Evolutionary conservation across 345 rosid genomes (phyloP).

Genomic region (Toxicodendron radicans): DNA sequence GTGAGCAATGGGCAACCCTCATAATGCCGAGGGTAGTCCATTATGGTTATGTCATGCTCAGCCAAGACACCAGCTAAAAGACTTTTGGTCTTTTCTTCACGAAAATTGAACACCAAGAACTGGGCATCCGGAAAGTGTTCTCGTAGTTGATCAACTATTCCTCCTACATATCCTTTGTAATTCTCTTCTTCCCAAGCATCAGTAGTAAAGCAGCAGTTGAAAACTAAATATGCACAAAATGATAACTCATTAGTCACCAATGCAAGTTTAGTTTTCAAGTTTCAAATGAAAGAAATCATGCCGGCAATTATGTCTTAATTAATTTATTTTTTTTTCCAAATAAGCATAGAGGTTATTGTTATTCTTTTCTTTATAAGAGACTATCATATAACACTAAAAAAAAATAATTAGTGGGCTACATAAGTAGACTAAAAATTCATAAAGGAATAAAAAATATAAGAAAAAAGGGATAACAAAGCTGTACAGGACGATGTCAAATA

Average conservation of each 20-base stretch:
- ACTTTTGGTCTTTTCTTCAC: conserved; percentile 64
- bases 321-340: not conserved
- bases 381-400: too few relatives aligned
- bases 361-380: too few relatives aligned
- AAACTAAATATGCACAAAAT: conserved; percentile 47
- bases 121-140: conserved; percentile 82
- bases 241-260: conserved; percentile 17
- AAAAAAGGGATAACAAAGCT: too few relatives aligned
- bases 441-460: too few relatives aligned
- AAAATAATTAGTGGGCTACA: too few relatives aligned
- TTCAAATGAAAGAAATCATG: not conserved
- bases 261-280: not conserved
- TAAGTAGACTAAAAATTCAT: too few relatives aligned
- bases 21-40: conserved; percentile 96
- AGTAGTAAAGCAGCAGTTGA: conserved; percentile 82
- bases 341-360: too few relatives aligned
- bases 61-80: conserved; percentile 57
- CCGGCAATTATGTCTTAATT: not conserved
- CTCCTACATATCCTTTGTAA: conserved; percentile 59
- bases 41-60: conserved; percentile 74
- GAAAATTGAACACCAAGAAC: conserved; percentile 83
- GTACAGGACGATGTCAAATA: too few relatives aligned
- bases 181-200: conserved; percentile 65
- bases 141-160: conserved; percentile 66
- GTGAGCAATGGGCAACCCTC: conserved; percentile 85